These are phyloP conservation scores for Pseudocercospora eumusae DNA, from an alignment of 2,329 filamentous ascomycete species.

Conservation along the genomic window DNA sequence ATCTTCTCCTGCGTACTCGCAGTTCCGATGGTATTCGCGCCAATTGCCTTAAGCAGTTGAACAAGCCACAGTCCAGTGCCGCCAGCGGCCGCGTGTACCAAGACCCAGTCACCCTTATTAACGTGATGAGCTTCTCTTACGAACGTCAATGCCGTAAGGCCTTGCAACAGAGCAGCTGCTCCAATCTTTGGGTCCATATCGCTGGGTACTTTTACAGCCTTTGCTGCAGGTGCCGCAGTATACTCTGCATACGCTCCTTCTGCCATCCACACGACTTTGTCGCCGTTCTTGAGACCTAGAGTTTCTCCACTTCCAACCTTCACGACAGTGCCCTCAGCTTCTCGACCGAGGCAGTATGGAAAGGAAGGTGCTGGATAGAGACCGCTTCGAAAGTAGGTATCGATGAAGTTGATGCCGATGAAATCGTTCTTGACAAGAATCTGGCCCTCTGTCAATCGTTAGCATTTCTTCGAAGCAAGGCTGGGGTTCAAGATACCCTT, in stretches of 20 bases:
- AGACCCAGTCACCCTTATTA: constrained; percentile 73
- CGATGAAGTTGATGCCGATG: constrained; percentile 84
- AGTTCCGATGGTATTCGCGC: constrained; percentile 77
- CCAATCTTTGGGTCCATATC: constrained; percentile 62
- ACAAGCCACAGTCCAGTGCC: constrained; percentile 75
- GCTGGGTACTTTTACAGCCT: constrained; percentile 64
- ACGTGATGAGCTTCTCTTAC: constrained; percentile 72
- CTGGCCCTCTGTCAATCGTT: constrained; percentile 57
- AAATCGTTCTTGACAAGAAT: constrained; percentile 79
- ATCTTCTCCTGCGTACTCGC: constrained; percentile 73
- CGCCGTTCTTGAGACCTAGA: constrained; percentile 61
- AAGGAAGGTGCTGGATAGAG: constrained; percentile 70
- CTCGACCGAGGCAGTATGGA: constrained; percentile 76
- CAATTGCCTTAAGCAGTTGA: constrained; percentile 71
- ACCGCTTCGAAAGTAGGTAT: constrained; percentile 87
- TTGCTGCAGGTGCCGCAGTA: constrained; percentile 54
- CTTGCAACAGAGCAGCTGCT: constrained; percentile 73
- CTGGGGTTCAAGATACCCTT: constrained; percentile 35
- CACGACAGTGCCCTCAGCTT: constrained; percentile 72
- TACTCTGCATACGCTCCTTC: constrained; percentile 61
- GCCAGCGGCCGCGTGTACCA: constrained; percentile 83
- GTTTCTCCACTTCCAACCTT: constrained; percentile 58
- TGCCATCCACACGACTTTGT: constrained; percentile 70
- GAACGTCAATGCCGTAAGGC: constrained; percentile 78
- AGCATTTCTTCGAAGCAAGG: background rate